Evolutionary conservation across 768 basidiomycete species (phyloP).

Genomic region (Mrakia hoshinonis): DNA sequence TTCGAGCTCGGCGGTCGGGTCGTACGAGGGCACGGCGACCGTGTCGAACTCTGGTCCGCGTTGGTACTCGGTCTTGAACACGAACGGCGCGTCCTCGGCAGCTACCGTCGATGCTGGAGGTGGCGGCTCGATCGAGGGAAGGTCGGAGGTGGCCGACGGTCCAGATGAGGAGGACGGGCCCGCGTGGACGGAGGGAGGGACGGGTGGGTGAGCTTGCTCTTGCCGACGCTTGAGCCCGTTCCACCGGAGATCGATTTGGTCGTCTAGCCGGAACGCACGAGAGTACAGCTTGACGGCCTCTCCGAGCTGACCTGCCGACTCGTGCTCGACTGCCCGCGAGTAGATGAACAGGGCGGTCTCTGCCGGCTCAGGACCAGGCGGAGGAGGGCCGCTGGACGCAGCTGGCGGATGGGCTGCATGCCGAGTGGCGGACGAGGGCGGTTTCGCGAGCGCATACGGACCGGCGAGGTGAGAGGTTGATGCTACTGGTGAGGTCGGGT

Average conservation of each 20-base stretch:
- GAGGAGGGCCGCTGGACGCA: too few species aligned
- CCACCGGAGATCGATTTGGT: constrained; percentile 13
- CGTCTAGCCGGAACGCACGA: constrained; percentile 18
- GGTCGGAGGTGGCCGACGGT: not conserved
- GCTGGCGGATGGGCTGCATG: too few species aligned
- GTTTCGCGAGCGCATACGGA: too few species aligned
- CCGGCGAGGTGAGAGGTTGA: too few species aligned
- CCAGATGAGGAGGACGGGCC: not conserved
- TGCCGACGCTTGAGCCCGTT: not conserved
- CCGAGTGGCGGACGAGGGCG: too few species aligned
- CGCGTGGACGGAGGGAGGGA: not conserved
- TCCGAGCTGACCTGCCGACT: not conserved
- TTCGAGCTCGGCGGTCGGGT: not conserved
- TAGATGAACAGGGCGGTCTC: not conserved
- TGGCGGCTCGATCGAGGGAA: too few species aligned
- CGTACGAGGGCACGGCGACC: not conserved
- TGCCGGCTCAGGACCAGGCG: not conserved
- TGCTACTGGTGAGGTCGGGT: too few species aligned
- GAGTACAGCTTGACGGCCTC: constrained; percentile 13
- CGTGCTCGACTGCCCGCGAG: constrained; percentile 1
- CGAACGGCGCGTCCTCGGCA: not conserved
- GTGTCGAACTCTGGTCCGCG: constrained; percentile 12
- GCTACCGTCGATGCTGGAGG: too few species aligned
- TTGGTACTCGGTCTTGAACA: constrained; percentile 21
- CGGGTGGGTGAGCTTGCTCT: not conserved